These are phyloP conservation scores for Aurinia saxatilis DNA, from an alignment of 345 rosid species.

Conservation along the genomic window DNA sequence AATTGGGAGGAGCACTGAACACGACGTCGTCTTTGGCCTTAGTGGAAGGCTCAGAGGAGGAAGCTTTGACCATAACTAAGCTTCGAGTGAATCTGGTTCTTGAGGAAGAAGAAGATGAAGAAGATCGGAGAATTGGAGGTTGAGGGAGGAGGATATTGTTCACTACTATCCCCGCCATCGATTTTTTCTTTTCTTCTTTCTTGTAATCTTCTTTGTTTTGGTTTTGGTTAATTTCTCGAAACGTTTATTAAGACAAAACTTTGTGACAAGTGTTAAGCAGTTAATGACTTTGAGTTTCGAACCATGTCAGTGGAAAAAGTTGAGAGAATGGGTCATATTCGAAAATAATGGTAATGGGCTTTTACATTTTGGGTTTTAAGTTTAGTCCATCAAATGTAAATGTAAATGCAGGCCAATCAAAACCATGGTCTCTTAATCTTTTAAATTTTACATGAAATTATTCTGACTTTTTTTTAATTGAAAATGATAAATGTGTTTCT, in stretches of 20 bases:
- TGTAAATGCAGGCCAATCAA: too few relatives aligned
- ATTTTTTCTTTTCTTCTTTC: not conserved
- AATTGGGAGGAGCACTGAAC: slow-evolving; percentile 27
- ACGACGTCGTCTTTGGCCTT: slow-evolving; percentile 25
- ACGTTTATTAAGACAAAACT: not conserved
- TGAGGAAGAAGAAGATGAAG: slow-evolving; percentile 15
- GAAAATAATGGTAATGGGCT: too few relatives aligned
- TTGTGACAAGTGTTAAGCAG: too few relatives aligned
- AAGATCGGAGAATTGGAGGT: slow-evolving; percentile 29
- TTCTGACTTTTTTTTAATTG: too few relatives aligned
- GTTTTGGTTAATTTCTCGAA: not conserved
- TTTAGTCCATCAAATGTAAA: too few relatives aligned
- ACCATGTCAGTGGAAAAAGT: too few relatives aligned
- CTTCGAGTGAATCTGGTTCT: slow-evolving; percentile 21
- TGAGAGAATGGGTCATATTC: too few relatives aligned
- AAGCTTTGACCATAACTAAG: slow-evolving; percentile 37
- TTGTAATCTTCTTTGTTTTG: not conserved
- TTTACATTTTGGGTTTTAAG: too few relatives aligned
- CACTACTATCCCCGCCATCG: slow-evolving; percentile 62
- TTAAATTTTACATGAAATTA: too few relatives aligned
- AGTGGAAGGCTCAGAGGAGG: slow-evolving; percentile 37
- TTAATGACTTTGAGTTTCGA: too few relatives aligned
- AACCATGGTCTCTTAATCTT: too few relatives aligned
- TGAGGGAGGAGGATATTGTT: slow-evolving; percentile 42
- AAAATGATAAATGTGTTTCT: too few relatives aligned